Evolutionary conservation across 345 rosid genomes (phyloP), one percentile per base, ranked within the genome.

Genomic region (Linum lewisii): DNA sequence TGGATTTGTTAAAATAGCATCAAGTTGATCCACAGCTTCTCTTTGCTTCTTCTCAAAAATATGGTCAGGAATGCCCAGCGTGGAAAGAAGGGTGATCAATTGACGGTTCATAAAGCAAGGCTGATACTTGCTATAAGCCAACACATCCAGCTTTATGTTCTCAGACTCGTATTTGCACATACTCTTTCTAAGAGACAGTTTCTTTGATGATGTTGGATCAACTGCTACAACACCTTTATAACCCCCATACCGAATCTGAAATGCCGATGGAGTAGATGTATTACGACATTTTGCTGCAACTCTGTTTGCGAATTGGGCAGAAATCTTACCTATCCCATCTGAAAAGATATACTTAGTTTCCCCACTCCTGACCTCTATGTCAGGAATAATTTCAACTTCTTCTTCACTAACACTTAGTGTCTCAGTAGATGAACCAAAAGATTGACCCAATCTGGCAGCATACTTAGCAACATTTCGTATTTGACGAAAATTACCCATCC

Each of bases 311-410:
- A 84, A 76, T 13, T 68, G 56, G 32, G 55, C 77, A 63, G 90
- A 84, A 67, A 84, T 72, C 68, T 84, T 84, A 18, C 90, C 90
- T 26, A 84, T 84, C 55, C 90, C 86, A 68, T 84, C 86, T 50
- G 90, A 84, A 38, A 81, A 84, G 0, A 51, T 26, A 68, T 79
- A 81, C n/a, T 9, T 34, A 18, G 22, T 75, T 29, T 66, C 62
- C n/a, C 52, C 62, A 21, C 61, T 42, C 54, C 0, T 7, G 21
- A 71, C 45, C 65, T 71, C 61, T 60, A 83, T 32, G 59, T 81
- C 84, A 16, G 69, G 72, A 75, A 84, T 72, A 21, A 7, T 42
- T 61, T 78, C 77, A 13, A 69, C 13, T 66, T 84, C 90, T 63
- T 38, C 21, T 65, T 23, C 24, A 15, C 36, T 4, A 34, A 84